Evolutionary conservation across 129 eudicot genomes (phyloP), one percentile per base, ranked within the genome.

Genomic region (Tagetes erecta): DNA sequence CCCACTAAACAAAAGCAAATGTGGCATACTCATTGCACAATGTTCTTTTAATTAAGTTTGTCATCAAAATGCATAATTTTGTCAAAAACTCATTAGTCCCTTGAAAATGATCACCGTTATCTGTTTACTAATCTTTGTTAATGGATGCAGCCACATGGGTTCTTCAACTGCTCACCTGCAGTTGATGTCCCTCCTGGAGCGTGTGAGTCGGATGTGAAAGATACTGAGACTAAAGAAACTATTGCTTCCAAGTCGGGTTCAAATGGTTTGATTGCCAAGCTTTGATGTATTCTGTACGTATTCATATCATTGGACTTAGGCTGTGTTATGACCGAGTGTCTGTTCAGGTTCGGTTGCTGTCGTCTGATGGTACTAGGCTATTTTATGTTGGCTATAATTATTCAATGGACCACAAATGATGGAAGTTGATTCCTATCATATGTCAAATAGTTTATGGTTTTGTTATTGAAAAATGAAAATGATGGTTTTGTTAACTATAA

Each of bases 191-290:
- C 95, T n/a, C 97, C 98, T 10, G 85, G 64, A 77, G 81, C 87
- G 14, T 90, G 92, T 13, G 92, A 90, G 80, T 56, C 70, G 67
- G 96, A 92, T 35, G 76, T 47, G 49, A 92, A 87, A 85, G 96
- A 89, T 27, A 80, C 37, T 11, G 92, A 92, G 42, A 82, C 76
- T n/a, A 92, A 89, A 74, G 97, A 88, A 57, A 57, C 70, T 72
- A 84, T 71, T 74, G 83, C 81, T 10, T 63, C 84, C 30, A 92
- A 89, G 80, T 62, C 91, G 2, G 72, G 71, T 73, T 10, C 88
- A 60, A 73, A 84, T 65, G 88, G 70, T 70, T 67, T 92, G 69
- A 73, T 85, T 51, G 80, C 88, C 64, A 89, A 92, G 86, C 91
- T 92, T 11, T 92, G 87, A 91, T 30, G 34, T 44, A 70, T 8